A percentile compares a stretch with the other conserved stretches of the same genome.
These are phyloP conservation scores for Lentithecium fluviatile DNA, from an alignment of 495 filamentous ascomycete genomes.

Conservation along the genomic window DNA sequence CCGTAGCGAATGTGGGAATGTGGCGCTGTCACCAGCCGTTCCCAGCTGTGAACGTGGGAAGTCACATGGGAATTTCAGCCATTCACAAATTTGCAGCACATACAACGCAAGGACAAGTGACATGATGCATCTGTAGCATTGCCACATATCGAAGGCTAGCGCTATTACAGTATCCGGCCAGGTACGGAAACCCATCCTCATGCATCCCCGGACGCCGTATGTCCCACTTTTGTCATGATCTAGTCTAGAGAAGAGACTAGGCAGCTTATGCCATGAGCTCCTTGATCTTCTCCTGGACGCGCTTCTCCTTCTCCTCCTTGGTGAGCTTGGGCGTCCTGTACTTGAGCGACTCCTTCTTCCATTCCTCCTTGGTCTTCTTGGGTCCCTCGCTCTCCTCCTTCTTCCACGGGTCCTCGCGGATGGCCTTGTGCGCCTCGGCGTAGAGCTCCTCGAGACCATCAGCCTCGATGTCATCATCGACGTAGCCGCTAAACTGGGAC, in stretches of 20 bases:
- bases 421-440: conserved; percentile 88
- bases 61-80: background rate
- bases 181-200: background rate
- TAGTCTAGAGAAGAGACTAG: background rate
- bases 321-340: conserved; percentile 72
- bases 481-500: conserved; percentile 94
- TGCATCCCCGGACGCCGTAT: conserved; percentile 33
- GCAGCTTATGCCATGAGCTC: conserved; percentile 53
- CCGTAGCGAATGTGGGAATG: background rate
- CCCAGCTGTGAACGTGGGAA: too few relatives aligned
- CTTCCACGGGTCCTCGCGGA: conserved; percentile 98
- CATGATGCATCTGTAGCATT: background rate
- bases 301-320: conserved; percentile 72
- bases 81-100: too few relatives aligned
- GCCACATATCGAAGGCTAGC: background rate
- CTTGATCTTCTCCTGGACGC: conserved; percentile 86
- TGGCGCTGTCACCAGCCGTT: background rate
- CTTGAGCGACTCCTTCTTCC: conserved; percentile 94
- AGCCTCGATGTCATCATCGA: conserved; percentile 93
- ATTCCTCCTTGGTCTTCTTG: conserved; percentile 95
- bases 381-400: conserved; percentile 73
- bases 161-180: conserved; percentile 10
- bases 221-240: conserved; percentile 28
- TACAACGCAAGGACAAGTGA: too few relatives aligned
- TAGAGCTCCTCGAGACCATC: conserved; percentile 98